phyloP scores from a whole-genome alignment of 352 stramenopile species.

The Phytopythium boreale region DNA sequence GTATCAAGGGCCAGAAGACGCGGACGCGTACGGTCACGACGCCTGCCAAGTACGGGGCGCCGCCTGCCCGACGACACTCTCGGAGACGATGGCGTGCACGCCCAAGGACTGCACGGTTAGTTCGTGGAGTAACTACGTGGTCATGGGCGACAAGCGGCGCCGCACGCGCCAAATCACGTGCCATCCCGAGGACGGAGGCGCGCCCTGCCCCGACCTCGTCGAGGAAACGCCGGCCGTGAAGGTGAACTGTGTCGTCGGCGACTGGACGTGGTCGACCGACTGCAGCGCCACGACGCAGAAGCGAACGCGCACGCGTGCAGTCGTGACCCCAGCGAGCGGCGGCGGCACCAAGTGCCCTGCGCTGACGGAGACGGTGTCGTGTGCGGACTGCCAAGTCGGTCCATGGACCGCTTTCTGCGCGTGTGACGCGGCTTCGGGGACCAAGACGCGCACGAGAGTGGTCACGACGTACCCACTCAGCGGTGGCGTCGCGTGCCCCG shows the following conservation, averaged over 20 bases:
- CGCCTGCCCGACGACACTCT: constrained; percentile 17
- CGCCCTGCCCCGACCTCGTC: constrained; percentile 34
- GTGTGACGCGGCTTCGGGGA: constrained; percentile 25
- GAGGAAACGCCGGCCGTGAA: constrained; percentile 36
- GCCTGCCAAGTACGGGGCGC: constrained; percentile 34
- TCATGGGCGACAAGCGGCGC: constrained; percentile 34
- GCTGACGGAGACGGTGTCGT: constrained; percentile 39
- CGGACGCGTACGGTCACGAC: constrained; percentile 31
- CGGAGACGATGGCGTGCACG: constrained; percentile 24
- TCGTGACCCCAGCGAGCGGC: constrained; percentile 24
- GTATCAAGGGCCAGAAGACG: constrained; percentile 30
- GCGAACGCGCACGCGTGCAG: constrained; percentile 25
- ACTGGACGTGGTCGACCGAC: constrained; percentile 36
- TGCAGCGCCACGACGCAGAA: constrained; percentile 24
- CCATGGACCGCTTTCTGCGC: constrained; percentile 26
- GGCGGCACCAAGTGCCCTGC: constrained; percentile 34
- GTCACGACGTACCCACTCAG: constrained; percentile 23
- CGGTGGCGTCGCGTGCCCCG: constrained; percentile 22
- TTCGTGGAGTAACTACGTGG: constrained; percentile 28
- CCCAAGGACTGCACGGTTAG: constrained; percentile 44
- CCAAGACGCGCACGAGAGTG: constrained; percentile 30
- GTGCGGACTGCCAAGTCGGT: constrained; percentile 35
- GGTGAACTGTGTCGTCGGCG: constrained; percentile 25
- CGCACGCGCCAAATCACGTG: constrained; percentile 34
- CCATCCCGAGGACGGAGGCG: constrained; percentile 31